Evolutionary conservation across 371 early-diverging fungal species (phyloP).

Genomic region (Synchytrium microbalum): DNA sequence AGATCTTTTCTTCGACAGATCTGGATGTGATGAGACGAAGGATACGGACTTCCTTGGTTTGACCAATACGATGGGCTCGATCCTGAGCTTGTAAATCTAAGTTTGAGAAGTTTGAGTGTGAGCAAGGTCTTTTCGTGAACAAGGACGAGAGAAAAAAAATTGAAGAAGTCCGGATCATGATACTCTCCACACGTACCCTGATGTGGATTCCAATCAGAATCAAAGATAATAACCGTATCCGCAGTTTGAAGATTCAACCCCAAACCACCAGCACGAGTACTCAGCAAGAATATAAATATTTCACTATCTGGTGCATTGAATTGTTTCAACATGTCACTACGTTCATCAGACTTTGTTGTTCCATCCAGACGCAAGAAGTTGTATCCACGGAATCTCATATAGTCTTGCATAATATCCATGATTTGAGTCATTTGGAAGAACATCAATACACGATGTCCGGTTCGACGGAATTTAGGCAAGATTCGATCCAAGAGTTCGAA

Average conservation of each 20-base stretch:
- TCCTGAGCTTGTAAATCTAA: constrained; percentile 99
- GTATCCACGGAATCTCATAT: constrained; percentile 66
- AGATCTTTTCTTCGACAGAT: constrained; percentile 95
- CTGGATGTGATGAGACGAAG: constrained; percentile 92
- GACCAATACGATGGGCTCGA: constrained; percentile 99
- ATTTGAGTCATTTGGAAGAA: constrained; percentile 99
- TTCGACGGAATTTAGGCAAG: constrained; percentile 77
- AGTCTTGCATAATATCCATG: constrained; percentile 97
- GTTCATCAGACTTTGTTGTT: constrained; percentile 84
- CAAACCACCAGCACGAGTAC: constrained; percentile 98
- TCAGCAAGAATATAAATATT: constrained; percentile 89
- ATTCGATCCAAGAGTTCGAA: constrained; percentile 96
- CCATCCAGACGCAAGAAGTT: constrained; percentile 94
- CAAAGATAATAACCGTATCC: constrained; percentile 99
- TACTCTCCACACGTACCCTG: constrained; percentile 13
- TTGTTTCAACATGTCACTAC: constrained; percentile 70
- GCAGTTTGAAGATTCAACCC: constrained; percentile 99
- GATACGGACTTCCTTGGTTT: constrained; percentile 98
- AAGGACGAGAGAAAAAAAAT: constrained; percentile 1
- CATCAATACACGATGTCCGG: constrained; percentile 90
- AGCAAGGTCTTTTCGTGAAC: not conserved
- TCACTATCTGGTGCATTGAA: constrained; percentile 82
- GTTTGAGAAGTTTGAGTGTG: constrained; percentile 56
- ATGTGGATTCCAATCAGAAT: constrained; percentile 84
- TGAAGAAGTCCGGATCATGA: not conserved